Evolutionary conservation across 192 early-diverging fungal species (phyloP).

Genomic region (Fimicolochytrium jonesii): DNA sequence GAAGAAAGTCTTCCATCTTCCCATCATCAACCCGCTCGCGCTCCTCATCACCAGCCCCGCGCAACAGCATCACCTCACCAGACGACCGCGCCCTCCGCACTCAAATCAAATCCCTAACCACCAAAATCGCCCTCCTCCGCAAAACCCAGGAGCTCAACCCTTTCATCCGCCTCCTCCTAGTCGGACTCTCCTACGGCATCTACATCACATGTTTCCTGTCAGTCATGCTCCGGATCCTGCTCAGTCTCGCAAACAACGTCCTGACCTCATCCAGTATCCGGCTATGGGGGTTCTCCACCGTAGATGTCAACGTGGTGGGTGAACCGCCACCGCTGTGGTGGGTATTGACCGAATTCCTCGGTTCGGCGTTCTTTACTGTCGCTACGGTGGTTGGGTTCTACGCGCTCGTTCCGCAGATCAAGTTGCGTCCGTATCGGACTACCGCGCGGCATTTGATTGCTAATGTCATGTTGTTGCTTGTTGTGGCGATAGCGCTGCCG

Average conservation of each 20-base stretch:
- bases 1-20: no score
- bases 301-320: background rate
- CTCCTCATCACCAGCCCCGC: no score
- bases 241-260: background rate
- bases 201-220: no score
- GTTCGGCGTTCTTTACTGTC: constrained; percentile 6
- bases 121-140: constrained; percentile 47
- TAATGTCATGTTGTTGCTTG: constrained; percentile 20
- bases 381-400: constrained; percentile 21
- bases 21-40: no score
- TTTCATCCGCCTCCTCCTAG: background rate
- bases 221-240: constrained; percentile 5
- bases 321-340: constrained; percentile 10
- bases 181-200: background rate
- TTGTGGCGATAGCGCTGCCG: constrained; percentile 15
- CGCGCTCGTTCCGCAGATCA: background rate
- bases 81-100: background rate
- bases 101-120: constrained; percentile 6
- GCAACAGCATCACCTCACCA: no score
- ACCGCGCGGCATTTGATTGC: constrained; percentile 15
- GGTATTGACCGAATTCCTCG: constrained; percentile 4
- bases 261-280: background rate
- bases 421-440: background rate
- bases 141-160: constrained; percentile 29
- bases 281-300: background rate